A percentile compares a stretch with the other conserved stretches of the same genome.
These are phyloP conservation scores for Nissolia schottii DNA, from an alignment of 306 rosid genomes.

Conservation along the genomic window DNA sequence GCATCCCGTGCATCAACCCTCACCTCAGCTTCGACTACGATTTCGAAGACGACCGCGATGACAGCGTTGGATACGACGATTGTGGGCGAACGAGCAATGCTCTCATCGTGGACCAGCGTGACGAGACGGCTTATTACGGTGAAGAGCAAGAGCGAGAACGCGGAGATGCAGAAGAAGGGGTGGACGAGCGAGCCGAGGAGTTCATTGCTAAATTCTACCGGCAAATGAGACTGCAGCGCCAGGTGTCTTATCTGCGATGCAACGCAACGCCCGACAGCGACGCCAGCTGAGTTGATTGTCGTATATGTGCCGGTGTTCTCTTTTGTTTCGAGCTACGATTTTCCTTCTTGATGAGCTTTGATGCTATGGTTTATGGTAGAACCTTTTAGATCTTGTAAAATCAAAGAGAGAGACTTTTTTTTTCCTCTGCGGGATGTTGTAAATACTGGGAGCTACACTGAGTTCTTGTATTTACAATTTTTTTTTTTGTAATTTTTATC, in stretches of 20 bases:
- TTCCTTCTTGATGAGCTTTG: background rate
- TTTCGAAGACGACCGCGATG: background rate
- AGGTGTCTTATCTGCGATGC: conserved; percentile 38
- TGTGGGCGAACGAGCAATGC: conserved; percentile 28
- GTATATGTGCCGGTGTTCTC: background rate
- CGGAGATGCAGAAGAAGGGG: conserved; percentile 28
- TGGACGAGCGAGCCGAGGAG: conserved; percentile 75
- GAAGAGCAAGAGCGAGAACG: background rate
- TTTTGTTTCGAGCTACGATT: background rate
- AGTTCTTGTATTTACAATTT: conserved; percentile 31
- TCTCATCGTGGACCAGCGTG: background rate
- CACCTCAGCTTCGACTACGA: conserved; percentile 56
- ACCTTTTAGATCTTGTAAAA: background rate
- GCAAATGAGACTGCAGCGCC: conserved; percentile 45
- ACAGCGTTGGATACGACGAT: background rate
- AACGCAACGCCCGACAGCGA: conserved; percentile 13
- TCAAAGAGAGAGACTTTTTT: background rate
- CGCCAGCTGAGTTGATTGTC: background rate
- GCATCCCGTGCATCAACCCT: conserved; percentile 68
- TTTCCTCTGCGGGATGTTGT: conserved; percentile 37
- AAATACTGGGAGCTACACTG: conserved; percentile 21
- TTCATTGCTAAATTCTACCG: conserved; percentile 69
- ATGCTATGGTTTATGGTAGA: background rate
- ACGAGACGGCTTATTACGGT: background rate
- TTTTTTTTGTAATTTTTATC: background rate